Percentiles rank a stretch among this genome's conserved stretches.
Evolutionary conservation across 495 filamentous ascomycete genomes (phyloP).

Genomic region (Neurospora tetraspora): DNA sequence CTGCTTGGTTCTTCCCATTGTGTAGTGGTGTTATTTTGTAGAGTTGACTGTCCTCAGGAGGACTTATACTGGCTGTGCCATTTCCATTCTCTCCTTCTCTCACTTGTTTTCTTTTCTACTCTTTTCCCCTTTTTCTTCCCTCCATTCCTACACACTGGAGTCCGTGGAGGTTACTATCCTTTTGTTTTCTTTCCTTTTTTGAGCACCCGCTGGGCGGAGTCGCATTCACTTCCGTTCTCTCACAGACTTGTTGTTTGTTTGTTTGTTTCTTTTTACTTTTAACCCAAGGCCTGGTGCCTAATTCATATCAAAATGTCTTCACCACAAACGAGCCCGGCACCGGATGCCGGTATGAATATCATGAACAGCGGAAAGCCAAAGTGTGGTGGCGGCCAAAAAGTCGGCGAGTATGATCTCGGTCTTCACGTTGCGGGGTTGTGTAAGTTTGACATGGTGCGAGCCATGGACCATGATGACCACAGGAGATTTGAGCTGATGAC

Average conservation of each 20-base stretch:
- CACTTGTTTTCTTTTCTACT: constrained; percentile 12
- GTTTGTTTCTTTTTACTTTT: constrained; percentile 6
- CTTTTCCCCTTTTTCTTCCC: constrained; percentile 3
- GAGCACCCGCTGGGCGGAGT: background rate
- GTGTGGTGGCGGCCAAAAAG: constrained; percentile 32
- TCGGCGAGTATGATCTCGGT: constrained; percentile 38
- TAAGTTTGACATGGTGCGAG: constrained; percentile 27
- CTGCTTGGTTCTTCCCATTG: constrained; percentile 5
- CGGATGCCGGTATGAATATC: constrained; percentile 3
- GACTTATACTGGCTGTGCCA: constrained; percentile 11
- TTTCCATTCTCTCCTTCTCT: constrained; percentile 13
- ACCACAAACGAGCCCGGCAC: constrained; percentile 3
- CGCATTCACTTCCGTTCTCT: constrained; percentile 6
- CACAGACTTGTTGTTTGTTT: constrained; percentile 8
- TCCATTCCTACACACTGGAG: background rate
- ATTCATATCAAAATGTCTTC: background rate
- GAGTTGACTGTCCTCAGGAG: constrained; percentile 19
- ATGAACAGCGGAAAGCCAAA: constrained; percentile 29
- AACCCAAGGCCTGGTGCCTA: constrained; percentile 6
- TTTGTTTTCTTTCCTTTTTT: constrained; percentile 4
- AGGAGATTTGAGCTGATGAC: constrained; percentile 7
- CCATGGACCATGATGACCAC: background rate
- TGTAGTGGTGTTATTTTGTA: background rate
- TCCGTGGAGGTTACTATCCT: background rate
- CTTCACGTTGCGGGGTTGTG: constrained; percentile 40